Base-by-base conservation (phyloP, 805 yeast species). In the Ogataea sp. region DNA sequence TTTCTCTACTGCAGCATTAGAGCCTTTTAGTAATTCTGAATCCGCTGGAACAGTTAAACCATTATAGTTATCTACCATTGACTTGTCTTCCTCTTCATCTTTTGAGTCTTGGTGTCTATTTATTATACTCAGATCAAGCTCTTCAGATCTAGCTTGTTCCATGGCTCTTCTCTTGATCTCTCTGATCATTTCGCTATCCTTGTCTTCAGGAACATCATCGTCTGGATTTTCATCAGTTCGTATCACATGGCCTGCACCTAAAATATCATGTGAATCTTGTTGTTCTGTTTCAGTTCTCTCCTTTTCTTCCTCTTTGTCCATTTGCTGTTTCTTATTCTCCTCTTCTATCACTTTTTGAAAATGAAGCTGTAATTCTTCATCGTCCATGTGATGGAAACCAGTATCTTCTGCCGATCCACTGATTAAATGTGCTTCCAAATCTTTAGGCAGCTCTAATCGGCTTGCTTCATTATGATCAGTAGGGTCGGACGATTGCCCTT, bases 31-130 rank as follows among this genome's bases (percentile, higher is more conserved):
- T 7, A 62, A 44, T 31, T 58, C 65, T 21, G 65, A 60, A 33
- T 55, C 55, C 1, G 56, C 48, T 4, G 67, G 67, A n/a, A 62
- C 47, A 2, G 55, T 44, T 2, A 59, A n/a, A 13, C 64, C 64
- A 30, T 56, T 56, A 38, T 55, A 56, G 8, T 43, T 43, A 10
- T 20, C 30, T 10, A 30, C 16, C 3, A 3, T 14, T 6, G 26
- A 20, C 14, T 17, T 4, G 11, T 15, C 20, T 4, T 10, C 14
- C 16, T 23, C 25, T n/a, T 34, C 36, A 15, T 14, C 30, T 23
- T n/a, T 20, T 9, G 11, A 18, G 10, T 6, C 24, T 20, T 32
- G 31, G 15, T 20, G n/a, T 28, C 14, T 16, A 6, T 15, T 29
- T 27, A n/a, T 6, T 27, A 11, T 27, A 10, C 15, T 27, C 15